Base-by-base conservation (phyloP, 192 early-diverging fungal species). In the Dissophora globulifera region DNA sequence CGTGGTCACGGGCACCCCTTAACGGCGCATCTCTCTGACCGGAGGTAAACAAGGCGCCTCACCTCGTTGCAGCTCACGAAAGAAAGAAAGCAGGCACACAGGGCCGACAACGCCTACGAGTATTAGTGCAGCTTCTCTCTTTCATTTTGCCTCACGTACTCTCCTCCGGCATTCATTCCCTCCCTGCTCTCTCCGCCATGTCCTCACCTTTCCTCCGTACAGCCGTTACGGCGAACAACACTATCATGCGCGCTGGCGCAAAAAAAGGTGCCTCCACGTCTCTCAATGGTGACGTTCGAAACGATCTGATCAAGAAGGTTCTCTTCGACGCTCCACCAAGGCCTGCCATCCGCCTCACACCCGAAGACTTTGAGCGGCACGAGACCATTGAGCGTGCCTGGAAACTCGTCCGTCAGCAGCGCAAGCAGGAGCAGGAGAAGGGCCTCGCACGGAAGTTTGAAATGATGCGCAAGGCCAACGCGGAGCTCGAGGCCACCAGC, bases 361-460 rank as follows among this genome's bases (percentile, higher is more conserved):
- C 79, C 15, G 88, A 90, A 53, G 89, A 89, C 29, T 45, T 87
- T 17, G 81, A 85, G 35, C 78, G 85, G 35, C 90, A 93, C 40
- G 83, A 88, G 76, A 89, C 88, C 1, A 93, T 93, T 42, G 85
- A 90, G 79, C 82, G 90, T 47, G 90, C 92, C 29, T 87, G 85
- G 79, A 89, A 90, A 57, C 45, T 82, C 17, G 78, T 69, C 19
- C 71, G 89, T 13, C 79, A 83, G 40, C 79, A 82, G 35, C 83
- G 79, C 64, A 78, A 84, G 32, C 72, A 83, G 41, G 61, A 43
- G 16, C 81, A 86, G 54, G 69, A 79, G 8, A 52, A 68, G 33
- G 79, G 83, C 42, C 55, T 87, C 8, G 75, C 59, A 4, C 80
- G 80, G 31, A 90, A 90, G 78, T 93, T 89, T 60, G 78, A 80